A percentile compares a stretch with the other conserved stretches of the same genome.
Conservation (phyloP, 257 asterid species). For the Plectranthus barbatus region DNA sequence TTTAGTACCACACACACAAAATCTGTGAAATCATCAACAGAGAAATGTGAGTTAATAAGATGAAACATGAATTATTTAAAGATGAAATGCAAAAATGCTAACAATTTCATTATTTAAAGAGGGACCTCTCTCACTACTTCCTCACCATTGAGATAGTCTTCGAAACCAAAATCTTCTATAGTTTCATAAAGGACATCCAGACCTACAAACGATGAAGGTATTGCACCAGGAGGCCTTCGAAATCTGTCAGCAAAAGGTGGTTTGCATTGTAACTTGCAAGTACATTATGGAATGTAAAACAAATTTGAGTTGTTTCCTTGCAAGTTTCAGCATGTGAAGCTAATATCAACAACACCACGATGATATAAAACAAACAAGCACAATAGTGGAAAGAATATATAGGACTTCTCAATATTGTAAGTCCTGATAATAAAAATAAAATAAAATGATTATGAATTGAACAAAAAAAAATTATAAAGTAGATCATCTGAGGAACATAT, state of each 20-base stretch:
- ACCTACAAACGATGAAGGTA: constrained; percentile 82
- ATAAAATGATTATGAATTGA: not conserved
- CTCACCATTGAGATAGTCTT: constrained; percentile 76
- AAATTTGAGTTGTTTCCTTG: not conserved
- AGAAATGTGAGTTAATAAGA: too few relatives aligned
- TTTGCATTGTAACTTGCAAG: not conserved
- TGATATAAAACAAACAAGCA: not conserved
- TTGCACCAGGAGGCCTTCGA: constrained; percentile 82
- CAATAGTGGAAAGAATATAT: not conserved
- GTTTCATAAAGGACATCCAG: constrained; percentile 65
- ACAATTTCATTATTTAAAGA: not conserved
- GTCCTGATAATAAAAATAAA: constrained; percentile 2
- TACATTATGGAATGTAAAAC: not conserved
- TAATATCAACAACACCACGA: too few relatives aligned
- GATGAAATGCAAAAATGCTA: not conserved
- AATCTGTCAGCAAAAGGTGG: constrained; percentile 37
- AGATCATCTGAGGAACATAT: too few relatives aligned
- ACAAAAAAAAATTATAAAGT: too few relatives aligned
- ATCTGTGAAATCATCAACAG: too few relatives aligned
- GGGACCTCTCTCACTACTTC: not conserved
- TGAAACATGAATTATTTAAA: too few relatives aligned
- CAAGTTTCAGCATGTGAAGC: not conserved
- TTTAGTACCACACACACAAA: too few relatives aligned
- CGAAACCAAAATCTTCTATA: constrained; percentile 69
- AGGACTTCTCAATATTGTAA: not conserved